These are phyloP conservation scores for Rheum nobile DNA, from an alignment of 148 eudicot genomes.

Conservation along the genomic window DNA sequence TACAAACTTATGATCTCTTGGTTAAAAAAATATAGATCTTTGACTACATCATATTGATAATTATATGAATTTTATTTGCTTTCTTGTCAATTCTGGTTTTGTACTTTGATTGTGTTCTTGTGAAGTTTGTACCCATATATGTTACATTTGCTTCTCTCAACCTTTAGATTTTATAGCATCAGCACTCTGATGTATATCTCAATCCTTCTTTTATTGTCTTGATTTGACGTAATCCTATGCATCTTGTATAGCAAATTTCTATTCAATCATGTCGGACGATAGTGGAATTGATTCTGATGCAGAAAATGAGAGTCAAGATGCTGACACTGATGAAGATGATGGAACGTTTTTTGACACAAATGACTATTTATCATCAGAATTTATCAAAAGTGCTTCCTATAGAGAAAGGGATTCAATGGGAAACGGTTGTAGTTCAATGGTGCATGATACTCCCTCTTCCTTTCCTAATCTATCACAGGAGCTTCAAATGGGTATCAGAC, in stretches of 20 bases:
- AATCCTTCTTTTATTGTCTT: background rate
- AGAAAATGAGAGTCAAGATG: slow-evolving; percentile 82
- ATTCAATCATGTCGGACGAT: slow-evolving; percentile 10
- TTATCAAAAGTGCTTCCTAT: slow-evolving; percentile 2
- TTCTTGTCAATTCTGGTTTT: background rate
- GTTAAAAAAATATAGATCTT: background rate
- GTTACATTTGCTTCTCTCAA: background rate
- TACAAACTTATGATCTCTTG: background rate
- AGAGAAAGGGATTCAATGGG: background rate
- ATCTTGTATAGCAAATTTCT: background rate
- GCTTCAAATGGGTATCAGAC: slow-evolving; percentile 6
- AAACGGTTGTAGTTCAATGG: background rate
- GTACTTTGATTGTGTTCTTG: background rate
- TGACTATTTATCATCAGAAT: slow-evolving; percentile 32
- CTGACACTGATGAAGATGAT: slow-evolving; percentile 69
- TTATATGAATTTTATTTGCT: background rate
- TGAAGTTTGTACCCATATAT: background rate
- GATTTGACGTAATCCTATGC: background rate
- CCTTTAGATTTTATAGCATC: background rate
- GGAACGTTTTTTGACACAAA: slow-evolving; percentile 55
- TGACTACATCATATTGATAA: background rate
- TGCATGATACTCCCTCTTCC: slow-evolving; percentile 2
- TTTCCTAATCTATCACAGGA: slow-evolving; percentile 10
- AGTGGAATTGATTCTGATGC: slow-evolving; percentile 85
- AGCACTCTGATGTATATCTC: background rate